phyloP scores from a whole-genome alignment of 371 early-diverging fungal species.

The Mucor piriformis region DNA sequence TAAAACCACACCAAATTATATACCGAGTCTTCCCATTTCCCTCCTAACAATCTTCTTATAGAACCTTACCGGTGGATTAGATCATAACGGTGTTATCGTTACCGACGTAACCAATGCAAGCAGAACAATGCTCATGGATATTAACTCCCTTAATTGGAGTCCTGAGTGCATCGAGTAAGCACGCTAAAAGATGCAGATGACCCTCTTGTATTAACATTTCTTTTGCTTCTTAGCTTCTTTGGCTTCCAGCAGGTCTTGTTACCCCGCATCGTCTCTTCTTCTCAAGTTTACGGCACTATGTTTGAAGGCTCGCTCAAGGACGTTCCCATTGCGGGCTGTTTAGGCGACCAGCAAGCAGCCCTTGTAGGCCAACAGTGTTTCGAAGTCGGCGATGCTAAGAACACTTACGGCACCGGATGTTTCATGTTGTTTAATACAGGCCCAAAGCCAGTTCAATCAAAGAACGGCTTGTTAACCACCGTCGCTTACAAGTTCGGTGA shows the following conservation, averaged over 20 bases:
- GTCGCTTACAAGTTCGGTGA: slow-evolving; percentile 91
- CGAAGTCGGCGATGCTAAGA: slow-evolving; percentile 72
- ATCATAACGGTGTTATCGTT: slow-evolving; percentile 63
- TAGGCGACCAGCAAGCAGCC: slow-evolving; percentile 98
- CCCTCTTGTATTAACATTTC: too few relatives aligned
- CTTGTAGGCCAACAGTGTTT: slow-evolving; percentile 95
- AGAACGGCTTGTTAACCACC: slow-evolving; percentile 89
- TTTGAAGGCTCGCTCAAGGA: slow-evolving; percentile 60
- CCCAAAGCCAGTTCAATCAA: slow-evolving; percentile 72
- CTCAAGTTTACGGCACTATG: slow-evolving; percentile 79
- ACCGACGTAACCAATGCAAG: slow-evolving; percentile 97
- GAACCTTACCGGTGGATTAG: slow-evolving; percentile 74
- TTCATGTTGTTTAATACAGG: slow-evolving; percentile 97
- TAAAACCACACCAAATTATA: not conserved
- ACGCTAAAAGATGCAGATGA: not conserved
- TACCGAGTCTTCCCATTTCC: slow-evolving; percentile 8
- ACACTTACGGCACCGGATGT: slow-evolving; percentile 96
- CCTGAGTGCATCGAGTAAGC: slow-evolving; percentile 66
- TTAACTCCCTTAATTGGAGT: slow-evolving; percentile 85
- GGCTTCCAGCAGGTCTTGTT: slow-evolving; percentile 49
- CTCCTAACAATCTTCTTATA: slow-evolving; percentile 10
- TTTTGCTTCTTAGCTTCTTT: slow-evolving; percentile 32
- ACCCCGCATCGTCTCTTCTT: slow-evolving; percentile 83
- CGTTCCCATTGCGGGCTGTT: slow-evolving; percentile 79
- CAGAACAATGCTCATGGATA: slow-evolving; percentile 93